These are phyloP conservation scores for Cucurbita pepo DNA, from an alignment of 306 rosid genomes.

Conservation along the genomic window DNA sequence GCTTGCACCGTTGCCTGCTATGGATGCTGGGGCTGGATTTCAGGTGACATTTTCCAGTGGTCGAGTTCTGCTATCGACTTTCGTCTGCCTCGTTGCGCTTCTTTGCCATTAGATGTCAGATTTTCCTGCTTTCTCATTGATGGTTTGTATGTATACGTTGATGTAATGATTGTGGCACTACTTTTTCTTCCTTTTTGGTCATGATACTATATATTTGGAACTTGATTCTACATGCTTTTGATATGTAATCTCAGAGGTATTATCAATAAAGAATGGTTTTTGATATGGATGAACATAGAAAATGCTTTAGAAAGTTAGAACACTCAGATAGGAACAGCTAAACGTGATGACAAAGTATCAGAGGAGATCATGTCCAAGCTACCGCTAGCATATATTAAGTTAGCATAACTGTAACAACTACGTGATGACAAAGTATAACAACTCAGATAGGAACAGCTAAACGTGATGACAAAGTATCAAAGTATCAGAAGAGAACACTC, in stretches of 20 bases:
- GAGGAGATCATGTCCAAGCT: background rate
- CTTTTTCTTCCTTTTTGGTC: background rate
- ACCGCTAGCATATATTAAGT: no score
- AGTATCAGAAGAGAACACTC: background rate
- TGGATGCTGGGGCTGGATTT: slow-evolving; percentile 33
- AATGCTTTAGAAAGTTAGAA: background rate
- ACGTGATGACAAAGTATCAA: background rate
- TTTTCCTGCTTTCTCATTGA: background rate
- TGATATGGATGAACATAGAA: background rate
- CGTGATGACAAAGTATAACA: background rate
- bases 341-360: background rate
- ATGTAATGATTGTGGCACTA: background rate
- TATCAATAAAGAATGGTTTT: background rate
- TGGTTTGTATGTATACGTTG: background rate
- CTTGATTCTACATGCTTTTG: background rate
- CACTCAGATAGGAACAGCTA: background rate
- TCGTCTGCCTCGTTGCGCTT: slow-evolving; percentile 20
- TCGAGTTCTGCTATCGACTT: slow-evolving; percentile 15
- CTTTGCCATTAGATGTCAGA: slow-evolving; percentile 19
- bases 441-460: background rate
- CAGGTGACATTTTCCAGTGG: slow-evolving; percentile 14
- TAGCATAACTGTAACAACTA: no score
- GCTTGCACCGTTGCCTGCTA: slow-evolving; percentile 28
- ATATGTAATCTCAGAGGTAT: background rate
- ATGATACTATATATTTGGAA: background rate